Evolutionary conservation across 1,139 yeast species (phyloP).

Genomic region (Geotrichum australiense): DNA sequence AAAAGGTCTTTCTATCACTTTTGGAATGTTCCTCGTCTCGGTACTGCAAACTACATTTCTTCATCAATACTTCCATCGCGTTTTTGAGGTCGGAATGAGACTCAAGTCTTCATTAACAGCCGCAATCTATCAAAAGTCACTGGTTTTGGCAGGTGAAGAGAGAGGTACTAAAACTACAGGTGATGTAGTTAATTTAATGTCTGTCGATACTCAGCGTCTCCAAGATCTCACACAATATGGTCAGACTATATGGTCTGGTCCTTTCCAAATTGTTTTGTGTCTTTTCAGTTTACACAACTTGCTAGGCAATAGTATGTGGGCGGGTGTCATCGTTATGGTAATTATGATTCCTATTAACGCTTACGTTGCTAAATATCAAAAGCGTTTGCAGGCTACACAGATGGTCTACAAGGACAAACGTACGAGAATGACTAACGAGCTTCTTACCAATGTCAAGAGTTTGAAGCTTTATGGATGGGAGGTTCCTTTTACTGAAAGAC

Average conservation of each 20-base stretch:
- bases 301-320: conserved; percentile 93
- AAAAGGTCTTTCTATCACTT: conserved; percentile 76
- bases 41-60: conserved; percentile 74
- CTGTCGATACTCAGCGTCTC: conserved; percentile 90
- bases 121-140: conserved; percentile 70
- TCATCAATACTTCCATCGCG: conserved; percentile 89
- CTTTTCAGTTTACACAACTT: conserved; percentile 65
- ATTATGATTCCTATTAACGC: conserved; percentile 84
- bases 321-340: conserved; percentile 80
- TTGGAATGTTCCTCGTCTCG: conserved; percentile 77
- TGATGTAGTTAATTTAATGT: conserved; percentile 93
- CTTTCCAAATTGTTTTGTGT: conserved; percentile 83
- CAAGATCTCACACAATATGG: conserved; percentile 86
- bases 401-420: conserved; percentile 64
- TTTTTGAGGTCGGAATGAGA: conserved; percentile 86
- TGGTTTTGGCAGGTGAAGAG: conserved; percentile 77
- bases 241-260: conserved; percentile 93
- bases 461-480: conserved; percentile 96
- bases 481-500: conserved; percentile 64
- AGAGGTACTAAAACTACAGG: conserved; percentile 81
- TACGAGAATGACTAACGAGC: conserved; percentile 73
- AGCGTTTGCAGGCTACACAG: conserved; percentile 66
- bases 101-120: conserved; percentile 71
- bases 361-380: conserved; percentile 63
- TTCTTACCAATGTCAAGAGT: conserved; percentile 84